phyloP scores from a whole-genome alignment of 768 basidiomycete species.

The Kwoniella sp. region DNA sequence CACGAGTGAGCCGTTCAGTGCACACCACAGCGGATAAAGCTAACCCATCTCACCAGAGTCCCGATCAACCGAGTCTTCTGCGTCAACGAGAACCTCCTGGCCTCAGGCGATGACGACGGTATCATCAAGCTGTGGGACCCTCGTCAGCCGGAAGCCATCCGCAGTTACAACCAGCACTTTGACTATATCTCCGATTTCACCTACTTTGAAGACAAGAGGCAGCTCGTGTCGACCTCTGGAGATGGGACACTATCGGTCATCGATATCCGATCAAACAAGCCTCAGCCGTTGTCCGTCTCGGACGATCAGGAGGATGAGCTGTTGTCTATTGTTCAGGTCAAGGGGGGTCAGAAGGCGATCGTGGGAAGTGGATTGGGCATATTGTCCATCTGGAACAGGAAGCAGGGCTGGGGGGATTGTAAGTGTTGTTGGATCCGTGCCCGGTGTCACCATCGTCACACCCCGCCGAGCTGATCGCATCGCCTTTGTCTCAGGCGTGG shows the following conservation, averaged over 20 bases:
- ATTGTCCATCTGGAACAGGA: conserved; percentile 81
- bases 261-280: conserved; percentile 77
- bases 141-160: conserved; percentile 61
- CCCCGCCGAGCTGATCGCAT: not conserved
- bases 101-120: conserved; percentile 90
- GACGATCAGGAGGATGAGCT: conserved; percentile 96
- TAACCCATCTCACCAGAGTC: conserved; percentile 53
- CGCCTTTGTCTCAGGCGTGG: conserved; percentile 16
- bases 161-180: conserved; percentile 77
- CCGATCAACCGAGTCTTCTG: conserved; percentile 81
- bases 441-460: not conserved
- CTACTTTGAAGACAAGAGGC: conserved; percentile 76
- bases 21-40: not conserved
- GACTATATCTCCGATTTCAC: conserved; percentile 92
- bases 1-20: conserved; percentile 36
- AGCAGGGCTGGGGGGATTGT: conserved; percentile 83
- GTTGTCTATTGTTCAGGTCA: conserved; percentile 77
- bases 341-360: conserved; percentile 75
- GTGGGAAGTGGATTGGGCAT: conserved; percentile 88
- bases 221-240: conserved; percentile 81
- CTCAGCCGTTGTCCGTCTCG: conserved; percentile 73
- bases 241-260: conserved; percentile 91
- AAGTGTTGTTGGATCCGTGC: conserved; percentile 6
- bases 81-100: conserved; percentile 65
- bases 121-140: conserved; percentile 96